phyloP scores from a whole-genome alignment of 2,329 filamentous ascomycete species.

The Neurospora sp. region DNA sequence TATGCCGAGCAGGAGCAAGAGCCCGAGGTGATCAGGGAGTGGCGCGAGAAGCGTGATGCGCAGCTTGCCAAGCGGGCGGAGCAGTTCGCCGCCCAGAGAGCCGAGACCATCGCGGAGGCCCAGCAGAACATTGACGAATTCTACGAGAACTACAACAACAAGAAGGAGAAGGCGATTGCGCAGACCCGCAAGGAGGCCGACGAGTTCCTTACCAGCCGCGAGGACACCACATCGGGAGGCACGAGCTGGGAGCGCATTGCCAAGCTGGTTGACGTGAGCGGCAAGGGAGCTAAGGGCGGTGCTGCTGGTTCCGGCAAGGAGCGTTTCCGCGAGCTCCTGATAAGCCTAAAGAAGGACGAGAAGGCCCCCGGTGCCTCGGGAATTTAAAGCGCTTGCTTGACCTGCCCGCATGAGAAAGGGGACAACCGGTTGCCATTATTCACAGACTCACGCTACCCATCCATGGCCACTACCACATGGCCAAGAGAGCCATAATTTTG shows the following conservation, averaged over 20 bases:
- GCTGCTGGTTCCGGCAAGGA: conserved; percentile 89
- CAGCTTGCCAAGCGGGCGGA: conserved; percentile 76
- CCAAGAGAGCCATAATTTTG: conserved; percentile 8
- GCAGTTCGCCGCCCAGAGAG: conserved; percentile 71
- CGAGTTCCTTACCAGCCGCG: conserved; percentile 76
- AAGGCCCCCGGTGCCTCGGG: conserved; percentile 63
- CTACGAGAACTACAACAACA: conserved; percentile 98
- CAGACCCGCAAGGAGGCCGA: conserved; percentile 89
- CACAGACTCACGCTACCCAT: background rate
- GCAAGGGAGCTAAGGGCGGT: conserved; percentile 80
- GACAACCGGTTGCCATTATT: background rate
- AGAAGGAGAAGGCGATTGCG: conserved; percentile 86
- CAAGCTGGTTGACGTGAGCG: conserved; percentile 93
- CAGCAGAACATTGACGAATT: conserved; percentile 96
- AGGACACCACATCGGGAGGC: conserved; percentile 88
- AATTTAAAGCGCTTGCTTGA: conserved; percentile 32
- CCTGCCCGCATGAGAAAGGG: conserved; percentile 3
- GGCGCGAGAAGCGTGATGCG: conserved; percentile 82
- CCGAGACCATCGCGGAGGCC: conserved; percentile 77
- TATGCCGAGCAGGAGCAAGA: conserved; percentile 63
- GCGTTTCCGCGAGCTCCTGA: conserved; percentile 82
- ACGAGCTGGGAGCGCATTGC: conserved; percentile 98
- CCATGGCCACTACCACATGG: conserved; percentile 3
- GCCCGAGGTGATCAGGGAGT: conserved; percentile 79
- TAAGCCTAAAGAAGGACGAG: conserved; percentile 86